Evolutionary conservation across 306 rosid genomes (phyloP), one percentile per base, ranked within the genome.

Genomic region (Inga laurina): DNA sequence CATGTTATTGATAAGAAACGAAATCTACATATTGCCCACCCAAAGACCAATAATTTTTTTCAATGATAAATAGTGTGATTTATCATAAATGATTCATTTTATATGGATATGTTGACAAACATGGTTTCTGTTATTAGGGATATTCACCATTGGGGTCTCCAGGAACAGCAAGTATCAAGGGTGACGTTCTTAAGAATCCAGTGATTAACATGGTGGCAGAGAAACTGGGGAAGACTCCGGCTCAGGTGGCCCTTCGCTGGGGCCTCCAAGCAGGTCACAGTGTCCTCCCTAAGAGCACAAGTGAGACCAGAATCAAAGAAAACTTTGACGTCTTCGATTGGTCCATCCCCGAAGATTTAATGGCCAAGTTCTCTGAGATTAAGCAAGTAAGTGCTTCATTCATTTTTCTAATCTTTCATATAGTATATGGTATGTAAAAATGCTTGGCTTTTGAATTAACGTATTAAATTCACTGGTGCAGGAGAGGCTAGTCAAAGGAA

Each of bases 131-230:
- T 11, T 5, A 4, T 79, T 79, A 93, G 97, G 90, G 87, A 72
- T 91, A 91, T 86, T 89, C 97, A 66, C 94, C 97, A 9, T 78
- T 91, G 75, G 97, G 94, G 54, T 91, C 97, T 80, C 90, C 93
- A 56, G 91, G 91, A 15, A 88, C 93, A 56, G 65, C 85, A 7
- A 83, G 91, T 89, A 51, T 93, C 15, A 80, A 90, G 54, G 61
- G 89, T 62, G 93, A 88, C 22, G 86, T 93, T 45, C 97, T 93
- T 10, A 72, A 83, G 86, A 79, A 90, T 57, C 97, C 92, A 43
- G 49, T 86, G 52, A 44, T 91, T 27, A 85, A 46, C 13, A 86
- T 22, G 44, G 75, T 91, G 0, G 91, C 91, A 0, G 87, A 87
- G 57, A 87, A 84, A 70, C 77, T 92, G 24, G 93, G 92, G 19